Percentiles rank a stretch among this genome's conserved stretches.
Evolutionary conservation across 345 rosid genomes (phyloP).

Genomic region (Raphanus raphanistrum): DNA sequence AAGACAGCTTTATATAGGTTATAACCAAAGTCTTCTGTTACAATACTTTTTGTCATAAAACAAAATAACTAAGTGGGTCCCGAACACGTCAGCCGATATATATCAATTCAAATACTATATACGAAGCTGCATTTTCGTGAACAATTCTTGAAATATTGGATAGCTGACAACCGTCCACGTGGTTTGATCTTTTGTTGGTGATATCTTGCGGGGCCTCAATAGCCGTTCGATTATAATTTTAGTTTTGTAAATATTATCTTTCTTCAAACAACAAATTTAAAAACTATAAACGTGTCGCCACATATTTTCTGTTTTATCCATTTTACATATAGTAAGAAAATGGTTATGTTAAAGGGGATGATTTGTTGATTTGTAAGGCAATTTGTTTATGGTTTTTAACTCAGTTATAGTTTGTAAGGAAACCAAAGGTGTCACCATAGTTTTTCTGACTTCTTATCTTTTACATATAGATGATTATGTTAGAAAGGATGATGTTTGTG

Average conservation of each 20-base stretch:
- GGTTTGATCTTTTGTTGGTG: not conserved
- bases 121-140: not conserved
- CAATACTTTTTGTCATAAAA: not conserved
- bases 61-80: not conserved
- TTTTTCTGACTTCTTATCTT: not conserved
- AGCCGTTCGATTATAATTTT: slow-evolving; percentile 20
- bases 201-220: not conserved
- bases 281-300: slow-evolving; percentile 35
- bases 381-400: not conserved
- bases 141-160: not conserved
- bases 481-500: not conserved
- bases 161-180: not conserved
- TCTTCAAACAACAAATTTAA: slow-evolving; percentile 7
- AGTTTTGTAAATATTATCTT: not conserved
- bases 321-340: not conserved
- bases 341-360: not conserved
- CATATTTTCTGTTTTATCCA: slow-evolving; percentile 15
- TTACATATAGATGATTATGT: not conserved
- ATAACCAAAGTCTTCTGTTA: slow-evolving; percentile 16
- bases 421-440: not conserved
- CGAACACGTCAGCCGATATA: slow-evolving; percentile 33
- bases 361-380: not conserved
- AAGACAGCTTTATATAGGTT: slow-evolving; percentile 36
- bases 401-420: not conserved
- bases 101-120: slow-evolving; percentile 9